Evolutionary conservation across 1,139 yeast species (phyloP).

Genomic region (Wickerhamomyces sp.): DNA sequence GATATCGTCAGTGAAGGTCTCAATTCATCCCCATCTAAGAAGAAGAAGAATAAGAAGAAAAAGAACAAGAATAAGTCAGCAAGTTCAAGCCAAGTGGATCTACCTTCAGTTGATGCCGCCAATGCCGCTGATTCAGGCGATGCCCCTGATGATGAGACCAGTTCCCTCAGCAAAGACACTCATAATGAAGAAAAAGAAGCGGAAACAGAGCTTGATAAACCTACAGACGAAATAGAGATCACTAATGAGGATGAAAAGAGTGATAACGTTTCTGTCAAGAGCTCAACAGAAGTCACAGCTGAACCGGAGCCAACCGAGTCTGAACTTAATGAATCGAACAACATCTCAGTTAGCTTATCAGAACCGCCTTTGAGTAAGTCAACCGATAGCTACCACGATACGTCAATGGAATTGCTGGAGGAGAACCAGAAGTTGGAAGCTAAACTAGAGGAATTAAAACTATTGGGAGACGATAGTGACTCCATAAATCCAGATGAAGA

Average conservation of each 20-base stretch:
- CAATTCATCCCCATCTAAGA: background rate
- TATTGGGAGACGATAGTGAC: slow-evolving; percentile 5
- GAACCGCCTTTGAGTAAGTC: slow-evolving; percentile 13
- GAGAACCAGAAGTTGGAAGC: slow-evolving; percentile 6
- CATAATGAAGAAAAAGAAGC: too few species aligned
- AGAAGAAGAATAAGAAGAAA: slow-evolving; percentile 8
- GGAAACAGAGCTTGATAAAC: too few species aligned
- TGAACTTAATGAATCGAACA: background rate
- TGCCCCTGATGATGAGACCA: too few species aligned
- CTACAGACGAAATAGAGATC: too few species aligned
- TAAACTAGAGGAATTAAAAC: slow-evolving; percentile 3
- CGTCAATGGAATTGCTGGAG: slow-evolving; percentile 2
- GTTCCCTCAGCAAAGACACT: too few species aligned
- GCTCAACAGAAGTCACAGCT: too few species aligned
- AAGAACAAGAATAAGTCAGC: slow-evolving; percentile 4
- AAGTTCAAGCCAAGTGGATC: slow-evolving; percentile 8
- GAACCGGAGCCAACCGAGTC: too few species aligned
- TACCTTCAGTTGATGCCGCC: too few species aligned
- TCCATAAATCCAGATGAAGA: background rate
- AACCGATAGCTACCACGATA: slow-evolving; percentile 4
- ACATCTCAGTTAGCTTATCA: background rate
- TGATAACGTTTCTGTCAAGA: too few species aligned
- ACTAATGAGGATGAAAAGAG: too few species aligned
- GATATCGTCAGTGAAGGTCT: background rate
- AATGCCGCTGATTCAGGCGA: too few species aligned